phyloP scores from a whole-genome alignment of 441 rosid species.

The Populus hybrid region DNA sequence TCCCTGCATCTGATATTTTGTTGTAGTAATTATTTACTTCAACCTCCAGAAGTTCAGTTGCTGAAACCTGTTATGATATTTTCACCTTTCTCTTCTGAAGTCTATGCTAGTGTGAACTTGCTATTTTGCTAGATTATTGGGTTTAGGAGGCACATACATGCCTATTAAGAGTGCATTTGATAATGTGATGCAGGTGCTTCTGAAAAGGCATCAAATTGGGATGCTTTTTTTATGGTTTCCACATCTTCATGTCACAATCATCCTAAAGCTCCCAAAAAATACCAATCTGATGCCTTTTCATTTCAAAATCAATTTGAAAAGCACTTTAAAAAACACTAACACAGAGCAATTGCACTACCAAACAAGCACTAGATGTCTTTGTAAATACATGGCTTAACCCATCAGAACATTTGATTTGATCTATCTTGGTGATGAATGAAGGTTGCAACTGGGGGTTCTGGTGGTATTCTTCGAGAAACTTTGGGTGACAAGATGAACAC shows the following conservation, averaged over 20 bases:
- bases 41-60: neutral
- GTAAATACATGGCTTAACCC: neutral
- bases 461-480: conserved; percentile 61
- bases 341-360: too few species aligned
- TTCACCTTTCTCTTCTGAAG: neutral
- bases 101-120: neutral
- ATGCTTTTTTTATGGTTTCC: too few species aligned
- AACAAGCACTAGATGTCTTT: neutral
- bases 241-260: too few species aligned
- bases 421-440: conserved; percentile 24
- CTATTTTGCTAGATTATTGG: neutral
- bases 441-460: conserved; percentile 73
- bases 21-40: neutral
- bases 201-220: too few species aligned
- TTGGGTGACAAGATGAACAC: conserved; percentile 58
- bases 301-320: neutral
- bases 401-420: neutral
- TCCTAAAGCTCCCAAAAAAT: too few species aligned
- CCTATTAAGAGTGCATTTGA: neutral
- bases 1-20: neutral
- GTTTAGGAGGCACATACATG: neutral
- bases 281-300: neutral
- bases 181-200: too few species aligned
- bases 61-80: neutral
- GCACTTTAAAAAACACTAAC: too few species aligned